Base-by-base conservation (phyloP, 1,284 basidiomycete genomes). In the Pyrrhoderma noxium region DNA sequence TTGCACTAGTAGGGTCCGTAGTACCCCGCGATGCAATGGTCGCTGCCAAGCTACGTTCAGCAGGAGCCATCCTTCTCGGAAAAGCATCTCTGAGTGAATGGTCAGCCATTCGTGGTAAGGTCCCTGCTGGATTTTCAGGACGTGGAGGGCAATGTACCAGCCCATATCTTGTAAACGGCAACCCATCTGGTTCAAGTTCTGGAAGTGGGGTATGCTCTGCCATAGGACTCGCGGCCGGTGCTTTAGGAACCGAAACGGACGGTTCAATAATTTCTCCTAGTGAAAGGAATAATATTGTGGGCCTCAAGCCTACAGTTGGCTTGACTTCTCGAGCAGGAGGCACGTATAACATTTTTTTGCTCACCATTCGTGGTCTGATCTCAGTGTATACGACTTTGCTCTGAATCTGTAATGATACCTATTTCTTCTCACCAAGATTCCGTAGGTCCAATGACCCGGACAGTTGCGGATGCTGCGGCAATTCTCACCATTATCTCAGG, bases 61-160 rank as follows among this genome's bases (percentile, higher is more conserved):
- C 83, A 2, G 85, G 85, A 2, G 83, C 83, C 1, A 79, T 88
- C 56, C 70, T 87, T 14, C 67, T 87, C 21, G 82, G 52, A 7
- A 53, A 53, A 38, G 52, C 41, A 7, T 47, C 19, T 14, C 38
- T 57, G 19, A 42, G 19, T 27, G 42, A 43, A 43, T 58, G 46
- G 47, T 27, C 50, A n/a, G 41, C 40, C 44, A 41, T 43, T 44
- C 39, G 47, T 11, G 36, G 40, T 4, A 21, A 31, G 8, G 35
- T 53, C 16, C 48, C 65, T 1, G 66, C 67, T 0, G 71, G 69
- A 2, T 74, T 65, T 59, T 70, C 68, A 8, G 70, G 69, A 0
- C 63, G 70, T 9, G 71, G 68, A 2, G 71, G 71, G 2, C 70
- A 72, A 47, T 62, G 61, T 36, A 65, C 64, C 14, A 67, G 64